A percentile compares a stretch with the other conserved stretches of the same genome.
phyloP scores from a whole-genome alignment of 371 early-diverging fungal species.

The Coemansia sp. region DNA sequence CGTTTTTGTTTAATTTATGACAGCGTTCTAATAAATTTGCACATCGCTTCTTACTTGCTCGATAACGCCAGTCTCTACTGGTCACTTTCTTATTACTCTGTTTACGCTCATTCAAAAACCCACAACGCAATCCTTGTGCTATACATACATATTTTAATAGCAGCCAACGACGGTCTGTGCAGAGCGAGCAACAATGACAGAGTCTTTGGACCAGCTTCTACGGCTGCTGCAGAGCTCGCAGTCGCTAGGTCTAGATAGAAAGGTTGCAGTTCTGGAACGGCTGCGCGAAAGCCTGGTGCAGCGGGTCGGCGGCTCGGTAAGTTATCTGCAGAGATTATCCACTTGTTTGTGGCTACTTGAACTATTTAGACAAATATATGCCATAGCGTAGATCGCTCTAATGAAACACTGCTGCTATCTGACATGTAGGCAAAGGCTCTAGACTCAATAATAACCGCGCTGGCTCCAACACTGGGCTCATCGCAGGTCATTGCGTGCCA shows the following conservation, averaged over 20 bases:
- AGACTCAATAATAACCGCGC: conserved; percentile 33
- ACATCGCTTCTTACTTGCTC: background rate
- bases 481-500: conserved; percentile 51
- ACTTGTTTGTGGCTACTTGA: background rate
- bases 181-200: conserved; percentile 18
- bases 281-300: conserved; percentile 16
- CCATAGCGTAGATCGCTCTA: background rate
- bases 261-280: conserved; percentile 25
- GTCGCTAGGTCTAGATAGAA: conserved; percentile 28
- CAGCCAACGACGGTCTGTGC: background rate
- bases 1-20: conserved; percentile 6
- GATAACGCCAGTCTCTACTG: background rate
- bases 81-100: background rate
- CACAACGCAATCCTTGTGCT: background rate
- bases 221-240: conserved; percentile 31
- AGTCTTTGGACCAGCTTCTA: conserved; percentile 39
- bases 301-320: conserved; percentile 32
- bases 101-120: background rate
- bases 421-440: conserved; percentile 35
- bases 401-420: background rate
- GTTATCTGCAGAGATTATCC: conserved; percentile 9
- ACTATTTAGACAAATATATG: background rate
- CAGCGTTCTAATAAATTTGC: background rate
- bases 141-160: background rate
- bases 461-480: conserved; percentile 41